A percentile compares a stretch with the other conserved stretches of the same genome.
Evolutionary conservation across 306 rosid species (phyloP).

Genomic region (Malus domestica): ASM211411v1 NC_041800.1:31058733-31059232

Average conservation of each 20-base stretch:
- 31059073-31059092: conserved; percentile 89
- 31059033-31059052: conserved; percentile 7
- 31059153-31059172: conserved; percentile 86
- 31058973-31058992: background rate
- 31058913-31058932: background rate
- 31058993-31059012: background rate
- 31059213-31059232: background rate
- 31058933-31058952: background rate
- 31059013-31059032: background rate
- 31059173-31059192: conserved; percentile 43
- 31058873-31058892: background rate
- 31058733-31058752: background rate
- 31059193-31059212: conserved; percentile 7
- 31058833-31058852: background rate
- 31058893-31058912: background rate
- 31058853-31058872: background rate
- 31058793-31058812: background rate
- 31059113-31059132: conserved; percentile 97
- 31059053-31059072: conserved; percentile 50
- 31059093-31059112: conserved; percentile 95
- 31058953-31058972: background rate
- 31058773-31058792: background rate
- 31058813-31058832: background rate
- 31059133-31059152: conserved; percentile 96
- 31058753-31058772: background rate